A percentile compares a stretch with the other conserved stretches of the same genome.
Conservation (phyloP, 768 basidiomycete genomes). For the Pulveroboletus frians region DNA sequence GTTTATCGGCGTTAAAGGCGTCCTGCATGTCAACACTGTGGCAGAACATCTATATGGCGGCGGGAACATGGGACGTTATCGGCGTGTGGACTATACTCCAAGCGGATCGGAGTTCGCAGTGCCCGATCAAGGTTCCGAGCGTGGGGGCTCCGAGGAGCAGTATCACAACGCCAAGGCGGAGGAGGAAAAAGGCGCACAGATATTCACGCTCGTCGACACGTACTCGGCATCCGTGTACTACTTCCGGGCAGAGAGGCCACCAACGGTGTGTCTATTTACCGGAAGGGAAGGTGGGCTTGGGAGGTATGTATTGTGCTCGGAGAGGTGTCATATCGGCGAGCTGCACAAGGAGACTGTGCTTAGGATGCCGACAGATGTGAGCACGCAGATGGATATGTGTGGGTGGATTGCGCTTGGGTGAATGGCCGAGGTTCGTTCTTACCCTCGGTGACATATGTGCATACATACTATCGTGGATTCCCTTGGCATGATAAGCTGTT, state of each 20-base stretch:
- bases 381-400: background rate
- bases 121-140: background rate
- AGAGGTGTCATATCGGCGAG: constrained; percentile 12
- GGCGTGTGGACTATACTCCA: constrained; percentile 7
- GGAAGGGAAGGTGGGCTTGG: constrained; percentile 21
- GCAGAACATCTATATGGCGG: constrained; percentile 15
- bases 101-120: constrained; percentile 15
- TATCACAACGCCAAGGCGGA: background rate
- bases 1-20: constrained; percentile 20
- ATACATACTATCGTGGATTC: background rate
- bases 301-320: constrained; percentile 21
- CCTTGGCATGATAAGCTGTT: too few species aligned
- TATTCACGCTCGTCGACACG: constrained; percentile 18
- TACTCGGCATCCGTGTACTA: constrained; percentile 14
- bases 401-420: background rate
- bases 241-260: constrained; percentile 12
- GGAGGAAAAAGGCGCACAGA: background rate
- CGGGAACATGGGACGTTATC: background rate
- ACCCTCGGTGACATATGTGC: background rate
- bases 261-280: constrained; percentile 18
- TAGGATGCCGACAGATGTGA: constrained; percentile 13
- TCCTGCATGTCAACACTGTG: constrained; percentile 7
- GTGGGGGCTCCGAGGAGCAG: constrained; percentile 8
- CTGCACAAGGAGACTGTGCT: constrained; percentile 19
- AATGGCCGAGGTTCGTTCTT: background rate